Conservation (phyloP, 345 rosid genomes). For the Durio zibethinus region DNA sequence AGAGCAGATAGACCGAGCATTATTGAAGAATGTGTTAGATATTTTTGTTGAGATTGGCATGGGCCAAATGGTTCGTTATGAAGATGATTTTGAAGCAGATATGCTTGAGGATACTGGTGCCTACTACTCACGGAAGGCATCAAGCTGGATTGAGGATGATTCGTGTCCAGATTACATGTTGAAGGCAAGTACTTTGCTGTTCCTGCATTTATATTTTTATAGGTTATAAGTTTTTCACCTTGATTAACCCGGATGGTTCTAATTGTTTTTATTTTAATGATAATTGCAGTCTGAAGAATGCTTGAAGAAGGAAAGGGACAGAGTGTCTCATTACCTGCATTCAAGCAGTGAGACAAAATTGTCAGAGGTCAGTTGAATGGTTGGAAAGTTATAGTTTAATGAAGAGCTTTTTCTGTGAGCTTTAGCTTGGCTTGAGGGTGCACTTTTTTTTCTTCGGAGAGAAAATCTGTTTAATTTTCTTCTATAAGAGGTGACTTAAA, state of each 20-base stretch:
- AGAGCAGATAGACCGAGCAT: slow-evolving; percentile 73
- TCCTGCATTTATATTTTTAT: slow-evolving; percentile 6
- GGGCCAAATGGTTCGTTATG: slow-evolving; percentile 62
- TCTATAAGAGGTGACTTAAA: neutral
- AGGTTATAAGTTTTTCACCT: neutral
- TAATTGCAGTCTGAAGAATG: slow-evolving; percentile 83
- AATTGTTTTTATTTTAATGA: slow-evolving; percentile 3
- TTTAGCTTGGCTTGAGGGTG: neutral
- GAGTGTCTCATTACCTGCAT: slow-evolving; percentile 85
- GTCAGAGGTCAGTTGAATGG: slow-evolving; percentile 66
- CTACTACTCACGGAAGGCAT: slow-evolving; percentile 83
- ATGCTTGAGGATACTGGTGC: slow-evolving; percentile 66
- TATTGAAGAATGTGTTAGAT: slow-evolving; percentile 76
- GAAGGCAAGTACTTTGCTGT: slow-evolving; percentile 38
- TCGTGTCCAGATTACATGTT: slow-evolving; percentile 83
- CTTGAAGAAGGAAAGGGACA: slow-evolving; percentile 80
- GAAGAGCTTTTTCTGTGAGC: neutral
- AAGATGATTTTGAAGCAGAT: slow-evolving; percentile 70
- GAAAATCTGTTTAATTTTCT: neutral
- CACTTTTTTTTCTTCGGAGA: neutral
- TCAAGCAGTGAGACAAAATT: slow-evolving; percentile 85
- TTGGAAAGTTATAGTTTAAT: neutral
- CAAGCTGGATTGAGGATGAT: slow-evolving; percentile 74
- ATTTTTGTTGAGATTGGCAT: slow-evolving; percentile 87
- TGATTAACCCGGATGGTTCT: neutral